Evolutionary conservation across 192 early-diverging fungal genomes (phyloP), one percentile per base, ranked within the genome.

Genomic region (Dissophora globulifera): DNA sequence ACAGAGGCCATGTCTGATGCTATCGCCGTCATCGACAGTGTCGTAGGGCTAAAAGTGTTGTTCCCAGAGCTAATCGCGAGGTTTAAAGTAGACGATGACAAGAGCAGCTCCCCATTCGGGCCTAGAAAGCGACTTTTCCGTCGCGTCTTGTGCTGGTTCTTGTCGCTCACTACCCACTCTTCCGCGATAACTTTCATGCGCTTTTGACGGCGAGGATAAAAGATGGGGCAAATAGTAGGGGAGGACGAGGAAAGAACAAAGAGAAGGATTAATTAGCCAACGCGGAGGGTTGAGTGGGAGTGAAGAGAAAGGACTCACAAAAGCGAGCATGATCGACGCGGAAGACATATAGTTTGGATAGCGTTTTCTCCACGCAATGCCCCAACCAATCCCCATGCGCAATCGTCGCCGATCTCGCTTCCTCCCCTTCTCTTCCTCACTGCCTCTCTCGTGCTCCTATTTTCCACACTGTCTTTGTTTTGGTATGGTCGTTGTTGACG

Each of bases 131-230:
- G 69, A 29, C 61, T 74, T 19, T 52, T 63, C 31, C 69, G 53
- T 13, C 69, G 53, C 16, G 69, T 58, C 31, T 74, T 74, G 32
- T 74, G 69, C 16, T 62, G 55, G 20, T 74, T 74, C 42, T 74
- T 74, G 0, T 74, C 69, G n/a, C 61, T 64, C 10, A 74, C 55
- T 8, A 62, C 61, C 69, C 69, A 74, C 35, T 63, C 69, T 19
- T 74, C 61, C 6, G 61, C 60, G 17, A 74, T 74, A 4, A 29
- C 19, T 50, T 74, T 63, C 69, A 74, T 74, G n/a, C 69, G 61
- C 69, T 74, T 30, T 29, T 29, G 16, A 58, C 16, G 2, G 43
- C 40, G 25, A 25, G 43, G 20, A 33, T 12, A 23, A 45, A n/a
- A 40, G 38, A 40, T 10, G 38, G 13, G 38, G 13, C 38, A 40